Base-by-base conservation (phyloP, 2,329 filamentous ascomycete species). In the Sclerotinia spermophila region DNA sequence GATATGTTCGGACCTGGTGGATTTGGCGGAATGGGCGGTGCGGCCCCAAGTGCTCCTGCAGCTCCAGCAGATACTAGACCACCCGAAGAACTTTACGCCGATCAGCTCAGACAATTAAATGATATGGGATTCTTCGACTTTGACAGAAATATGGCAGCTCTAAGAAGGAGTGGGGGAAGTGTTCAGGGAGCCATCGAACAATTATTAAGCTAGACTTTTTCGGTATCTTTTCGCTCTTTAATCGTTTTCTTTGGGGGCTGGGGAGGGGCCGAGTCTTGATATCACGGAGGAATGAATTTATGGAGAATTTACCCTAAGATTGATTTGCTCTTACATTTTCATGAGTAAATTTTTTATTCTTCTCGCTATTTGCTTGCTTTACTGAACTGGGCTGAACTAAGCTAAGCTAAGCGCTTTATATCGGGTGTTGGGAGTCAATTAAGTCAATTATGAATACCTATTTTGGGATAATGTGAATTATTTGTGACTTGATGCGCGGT, bases 91-190 rank as follows among this genome's bases (percentile, higher is more conserved):
- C 86, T 93, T 71, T 99, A 97, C 77, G 94, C 92, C 4, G 90
- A 92, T 44, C 95, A 99, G 82, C 84, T 99, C 65, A 86, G 93
- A 72, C 94, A 98, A 82, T 83, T 99, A 73, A 99, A 99, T 80
- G 96, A 98, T 75, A 99, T 99, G 96, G 96, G 96, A 4, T 99
- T 99, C 82, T 97, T 89, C 79, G 94, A 99, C 79, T 99, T 98
- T 78, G 95, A 99, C 67, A 85, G 92, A 76, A 99, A 99, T 76
- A 89, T 99, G 44, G 89, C 92, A 70, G 96, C 96, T 7, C 83
- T 99, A 78, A 87, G 95, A 80, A 87, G 95, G 77, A 93, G 92
- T 72, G 96, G 96, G 13, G 96, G 96, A 17, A 97, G 92, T 79
- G 96, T 98, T 55, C 94, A 98, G 80, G 96, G 95, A 17, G 96